Percentiles rank a stretch among this genome's conserved stretches.
Conservation (phyloP, 805 yeast genomes). For the Nakazawaea laoshanensis region DNA sequence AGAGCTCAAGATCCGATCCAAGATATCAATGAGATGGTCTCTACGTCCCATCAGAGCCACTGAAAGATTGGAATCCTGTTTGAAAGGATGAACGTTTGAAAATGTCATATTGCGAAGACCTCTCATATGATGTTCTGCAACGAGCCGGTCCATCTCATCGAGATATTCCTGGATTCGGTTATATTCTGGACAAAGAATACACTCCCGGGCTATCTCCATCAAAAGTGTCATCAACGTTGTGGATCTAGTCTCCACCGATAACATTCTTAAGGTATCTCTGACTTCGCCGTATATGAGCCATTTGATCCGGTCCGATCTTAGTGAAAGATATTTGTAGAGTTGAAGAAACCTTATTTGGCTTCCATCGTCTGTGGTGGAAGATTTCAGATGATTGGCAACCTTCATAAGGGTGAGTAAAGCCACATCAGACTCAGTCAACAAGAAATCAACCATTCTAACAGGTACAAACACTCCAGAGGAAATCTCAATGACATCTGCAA, state of each 20-base stretch:
- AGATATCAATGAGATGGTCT: constrained; percentile 1
- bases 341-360: constrained; percentile 9
- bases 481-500: constrained; percentile 22
- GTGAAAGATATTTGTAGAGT: constrained; percentile 7
- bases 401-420: constrained; percentile 9
- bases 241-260: constrained; percentile 6
- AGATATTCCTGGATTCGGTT: constrained; percentile 15
- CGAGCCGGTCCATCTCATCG: constrained; percentile 13
- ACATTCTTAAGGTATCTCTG: constrained; percentile 3
- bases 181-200: constrained; percentile 24
- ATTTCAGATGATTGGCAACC: constrained; percentile 6
- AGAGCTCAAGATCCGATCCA: constrained; percentile 3
- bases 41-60: neutral
- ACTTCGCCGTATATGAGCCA: constrained; percentile 12
- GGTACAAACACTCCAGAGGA: constrained; percentile 30
- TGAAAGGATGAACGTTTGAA: constrained; percentile 12
- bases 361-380: constrained; percentile 9
- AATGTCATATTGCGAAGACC: constrained; percentile 16
- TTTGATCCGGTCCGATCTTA: constrained; percentile 12
- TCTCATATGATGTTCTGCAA: constrained; percentile 16
- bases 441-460: constrained; percentile 20
- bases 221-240: constrained; percentile 8
- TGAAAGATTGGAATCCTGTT: no score
- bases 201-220: constrained; percentile 9
- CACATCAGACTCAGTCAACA: constrained; percentile 5